These are phyloP conservation scores for Fallopia convolvulus DNA, from an alignment of 148 eudicot species.

Conservation along the genomic window DNA sequence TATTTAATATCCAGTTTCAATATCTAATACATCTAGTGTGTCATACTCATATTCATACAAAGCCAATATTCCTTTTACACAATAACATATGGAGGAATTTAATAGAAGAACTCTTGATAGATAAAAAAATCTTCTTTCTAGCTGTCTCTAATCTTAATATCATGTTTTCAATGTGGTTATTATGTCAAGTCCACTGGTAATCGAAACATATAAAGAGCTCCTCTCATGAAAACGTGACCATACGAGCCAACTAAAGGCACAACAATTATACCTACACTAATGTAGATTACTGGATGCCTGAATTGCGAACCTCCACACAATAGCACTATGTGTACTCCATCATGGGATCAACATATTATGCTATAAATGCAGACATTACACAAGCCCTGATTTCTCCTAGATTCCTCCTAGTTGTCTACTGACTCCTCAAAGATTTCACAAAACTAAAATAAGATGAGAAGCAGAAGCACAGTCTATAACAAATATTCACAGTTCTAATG, in stretches of 20 bases:
- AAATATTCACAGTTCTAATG: background rate
- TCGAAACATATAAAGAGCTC: background rate
- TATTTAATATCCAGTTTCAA: too few species aligned
- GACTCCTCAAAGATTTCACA: background rate
- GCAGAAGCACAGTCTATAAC: background rate
- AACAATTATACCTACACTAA: background rate
- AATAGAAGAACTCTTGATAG: too few species aligned
- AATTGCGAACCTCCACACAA: background rate
- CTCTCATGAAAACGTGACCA: background rate
- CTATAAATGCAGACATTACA: background rate
- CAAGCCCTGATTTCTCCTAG: background rate
- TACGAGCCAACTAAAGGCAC: background rate
- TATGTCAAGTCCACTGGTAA: background rate
- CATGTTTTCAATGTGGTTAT: background rate
- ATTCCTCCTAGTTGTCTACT: background rate
- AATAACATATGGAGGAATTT: too few species aligned
- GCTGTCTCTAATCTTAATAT: background rate
- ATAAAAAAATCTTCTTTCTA: background rate
- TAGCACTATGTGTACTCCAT: background rate
- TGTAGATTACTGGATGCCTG: background rate
- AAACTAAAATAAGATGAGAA: background rate
- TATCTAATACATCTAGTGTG: background rate
- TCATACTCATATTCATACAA: background rate
- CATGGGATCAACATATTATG: background rate
- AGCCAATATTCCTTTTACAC: background rate